Evolutionary conservation across 441 rosid genomes (phyloP).

Genomic region (Eutrema salsugineum): DNA sequence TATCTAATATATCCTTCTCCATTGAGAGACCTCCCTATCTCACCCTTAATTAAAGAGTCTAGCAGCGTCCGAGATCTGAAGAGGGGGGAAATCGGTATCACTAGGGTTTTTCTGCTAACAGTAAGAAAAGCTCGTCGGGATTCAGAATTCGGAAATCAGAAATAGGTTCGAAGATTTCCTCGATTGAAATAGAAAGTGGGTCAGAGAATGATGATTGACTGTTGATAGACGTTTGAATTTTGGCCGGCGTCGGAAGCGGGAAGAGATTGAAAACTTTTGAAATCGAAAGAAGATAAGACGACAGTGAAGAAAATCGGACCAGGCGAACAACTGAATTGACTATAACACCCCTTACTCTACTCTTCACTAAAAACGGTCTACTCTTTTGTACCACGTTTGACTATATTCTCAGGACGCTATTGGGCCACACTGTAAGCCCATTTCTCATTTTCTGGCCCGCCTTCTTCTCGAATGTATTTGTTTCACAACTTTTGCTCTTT

Average conservation of each 20-base stretch:
- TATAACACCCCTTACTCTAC: not conserved
- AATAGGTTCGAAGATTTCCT: not conserved
- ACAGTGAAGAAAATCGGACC: constrained; percentile 9
- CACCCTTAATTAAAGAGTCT: not conserved
- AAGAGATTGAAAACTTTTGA: constrained; percentile 26
- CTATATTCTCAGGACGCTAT: too few species aligned
- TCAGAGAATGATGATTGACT: not conserved
- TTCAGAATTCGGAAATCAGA: not conserved
- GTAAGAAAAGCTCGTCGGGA: not conserved
- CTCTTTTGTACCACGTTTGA: not conserved
- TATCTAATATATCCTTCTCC: constrained; percentile 65
- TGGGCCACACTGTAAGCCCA: not conserved
- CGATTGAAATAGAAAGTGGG: not conserved
- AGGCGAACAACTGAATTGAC: not conserved
- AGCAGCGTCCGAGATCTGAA: constrained; percentile 22
- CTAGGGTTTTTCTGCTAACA: not conserved
- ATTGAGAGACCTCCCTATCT: constrained; percentile 12
- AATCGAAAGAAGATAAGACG: constrained; percentile 17
- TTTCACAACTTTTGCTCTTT: not conserved
- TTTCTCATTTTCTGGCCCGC: not conserved
- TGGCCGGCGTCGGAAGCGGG: constrained; percentile 31
- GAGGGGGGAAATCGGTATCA: not conserved
- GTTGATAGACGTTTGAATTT: constrained; percentile 5
- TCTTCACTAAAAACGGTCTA: not conserved
- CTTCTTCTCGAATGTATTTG: not conserved